Conservation (phyloP, 345 rosid genomes). For the Salix koriyanagi region DNA sequence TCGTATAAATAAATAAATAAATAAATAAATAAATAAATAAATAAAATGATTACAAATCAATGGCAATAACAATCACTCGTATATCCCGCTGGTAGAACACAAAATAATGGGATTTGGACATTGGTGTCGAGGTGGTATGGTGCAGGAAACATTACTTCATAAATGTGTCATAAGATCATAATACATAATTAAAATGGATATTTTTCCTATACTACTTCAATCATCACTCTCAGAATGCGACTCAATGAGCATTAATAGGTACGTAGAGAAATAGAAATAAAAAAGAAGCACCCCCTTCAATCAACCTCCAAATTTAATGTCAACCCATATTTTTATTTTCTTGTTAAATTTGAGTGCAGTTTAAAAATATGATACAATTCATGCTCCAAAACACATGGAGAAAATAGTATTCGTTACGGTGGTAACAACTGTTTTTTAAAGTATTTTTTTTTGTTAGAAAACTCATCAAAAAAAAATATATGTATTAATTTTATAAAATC, state of each 20-base stretch:
- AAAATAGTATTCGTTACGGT: too few relatives aligned
- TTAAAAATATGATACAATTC: background rate
- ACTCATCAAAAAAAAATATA: background rate
- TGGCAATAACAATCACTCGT: conserved; percentile 34
- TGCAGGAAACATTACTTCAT: conserved; percentile 42
- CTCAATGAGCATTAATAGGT: conserved; percentile 12
- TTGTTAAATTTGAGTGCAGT: too few relatives aligned
- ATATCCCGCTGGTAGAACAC: conserved; percentile 28
- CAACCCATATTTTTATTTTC: background rate
- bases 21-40: conserved; percentile 1
- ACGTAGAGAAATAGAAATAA: background rate
- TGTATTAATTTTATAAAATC: too few relatives aligned
- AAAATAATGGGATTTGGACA: conserved; percentile 55
- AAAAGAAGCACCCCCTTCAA: background rate
- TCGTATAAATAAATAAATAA: background rate
- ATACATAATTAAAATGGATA: conserved; percentile 9
- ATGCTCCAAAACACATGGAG: too few relatives aligned
- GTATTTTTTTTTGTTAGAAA: background rate
- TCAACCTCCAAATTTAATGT: too few relatives aligned
- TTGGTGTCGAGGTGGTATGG: conserved; percentile 56
- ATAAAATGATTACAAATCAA: conserved; percentile 50
- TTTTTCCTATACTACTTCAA: conserved; percentile 9
- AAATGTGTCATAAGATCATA: conserved; percentile 41
- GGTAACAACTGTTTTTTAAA: too few relatives aligned
- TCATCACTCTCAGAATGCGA: conserved; percentile 21